phyloP scores from a whole-genome alignment of 192 early-diverging fungal genomes.

The Coemansia sp. region DNA sequence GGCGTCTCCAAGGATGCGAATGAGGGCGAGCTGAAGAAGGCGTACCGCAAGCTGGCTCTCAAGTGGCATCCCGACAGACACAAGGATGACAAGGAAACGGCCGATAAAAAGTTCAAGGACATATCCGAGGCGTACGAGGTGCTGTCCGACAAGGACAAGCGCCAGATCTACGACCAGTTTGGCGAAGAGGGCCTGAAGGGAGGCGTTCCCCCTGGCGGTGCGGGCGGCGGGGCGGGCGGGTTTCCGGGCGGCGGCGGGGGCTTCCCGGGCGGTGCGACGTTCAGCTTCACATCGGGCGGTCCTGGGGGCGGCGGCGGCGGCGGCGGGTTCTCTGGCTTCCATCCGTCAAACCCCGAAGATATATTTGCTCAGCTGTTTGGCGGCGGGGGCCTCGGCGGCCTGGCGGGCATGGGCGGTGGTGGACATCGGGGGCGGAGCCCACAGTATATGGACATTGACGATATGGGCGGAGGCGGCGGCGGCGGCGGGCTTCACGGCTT shows the following conservation, averaged over 20 bases:
- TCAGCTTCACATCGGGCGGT: conserved; percentile 56
- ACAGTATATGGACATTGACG: conserved; percentile 53
- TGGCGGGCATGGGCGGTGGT: conserved; percentile 27
- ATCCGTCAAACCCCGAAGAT: conserved; percentile 77
- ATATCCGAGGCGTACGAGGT: conserved; percentile 97
- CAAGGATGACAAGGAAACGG: conserved; percentile 28
- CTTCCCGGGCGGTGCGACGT: conserved; percentile 57
- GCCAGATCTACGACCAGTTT: conserved; percentile 88
- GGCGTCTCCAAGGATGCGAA: conserved; percentile 65
- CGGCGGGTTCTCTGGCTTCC: conserved; percentile 66
- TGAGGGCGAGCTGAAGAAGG: conserved; percentile 78
- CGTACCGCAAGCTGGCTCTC: conserved; percentile 63
- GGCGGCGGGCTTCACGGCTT: conserved; percentile 33
- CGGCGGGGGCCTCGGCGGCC: conserved; percentile 15
- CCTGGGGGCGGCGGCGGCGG: conserved; percentile 53
- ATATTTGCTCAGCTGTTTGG: conserved; percentile 91
- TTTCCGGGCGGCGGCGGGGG: conserved; percentile 31
- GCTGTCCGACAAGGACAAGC: conserved; percentile 86
- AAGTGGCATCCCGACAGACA: conserved; percentile 52
- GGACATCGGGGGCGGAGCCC: conserved; percentile 48
- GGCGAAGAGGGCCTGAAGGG: conserved; percentile 84
- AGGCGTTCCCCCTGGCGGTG: conserved; percentile 55
- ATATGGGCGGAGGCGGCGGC: conserved; percentile 42
- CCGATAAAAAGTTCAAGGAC: conserved; percentile 82
- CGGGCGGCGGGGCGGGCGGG: conserved; percentile 17